Conservation (phyloP, 306 rosid genomes). For the Gastrolobium villosum region DNA sequence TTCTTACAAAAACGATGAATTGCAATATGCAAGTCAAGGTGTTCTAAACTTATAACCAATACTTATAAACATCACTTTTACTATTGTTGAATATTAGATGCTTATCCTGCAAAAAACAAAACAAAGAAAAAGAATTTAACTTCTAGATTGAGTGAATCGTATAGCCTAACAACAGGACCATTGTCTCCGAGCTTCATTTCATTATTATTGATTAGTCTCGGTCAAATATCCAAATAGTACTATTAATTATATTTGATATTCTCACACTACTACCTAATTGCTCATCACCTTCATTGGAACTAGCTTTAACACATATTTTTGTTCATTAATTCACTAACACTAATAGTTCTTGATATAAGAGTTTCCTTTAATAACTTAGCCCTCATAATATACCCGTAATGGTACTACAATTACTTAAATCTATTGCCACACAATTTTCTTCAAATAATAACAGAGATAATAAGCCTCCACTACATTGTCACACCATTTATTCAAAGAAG, state of each 20-base stretch:
- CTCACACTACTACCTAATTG: background rate
- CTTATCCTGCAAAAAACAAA: background rate
- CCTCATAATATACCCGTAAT: background rate
- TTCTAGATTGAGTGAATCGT: background rate
- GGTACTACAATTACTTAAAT: background rate
- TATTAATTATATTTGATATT: background rate
- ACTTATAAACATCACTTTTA: slow-evolving; percentile 1
- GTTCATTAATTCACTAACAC: slow-evolving; percentile 4
- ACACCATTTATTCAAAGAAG: background rate
- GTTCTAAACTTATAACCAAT: background rate
- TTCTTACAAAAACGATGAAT: background rate
- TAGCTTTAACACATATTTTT: background rate
- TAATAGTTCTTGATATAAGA: background rate
- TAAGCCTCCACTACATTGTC: slow-evolving; percentile 3
- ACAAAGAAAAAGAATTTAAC: background rate
- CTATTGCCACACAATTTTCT: slow-evolving; percentile 26
- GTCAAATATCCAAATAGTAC: background rate
- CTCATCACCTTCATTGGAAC: background rate
- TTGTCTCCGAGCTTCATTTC: background rate
- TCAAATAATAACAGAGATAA: background rate
- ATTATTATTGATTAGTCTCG: background rate
- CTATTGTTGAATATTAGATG: background rate
- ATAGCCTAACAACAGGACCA: background rate
- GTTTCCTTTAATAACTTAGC: background rate
- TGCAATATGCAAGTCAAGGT: background rate